These are phyloP conservation scores for Diophrys appendiculata DNA, from an alignment of 73 alveolate species.

Conservation along the genomic window DNA sequence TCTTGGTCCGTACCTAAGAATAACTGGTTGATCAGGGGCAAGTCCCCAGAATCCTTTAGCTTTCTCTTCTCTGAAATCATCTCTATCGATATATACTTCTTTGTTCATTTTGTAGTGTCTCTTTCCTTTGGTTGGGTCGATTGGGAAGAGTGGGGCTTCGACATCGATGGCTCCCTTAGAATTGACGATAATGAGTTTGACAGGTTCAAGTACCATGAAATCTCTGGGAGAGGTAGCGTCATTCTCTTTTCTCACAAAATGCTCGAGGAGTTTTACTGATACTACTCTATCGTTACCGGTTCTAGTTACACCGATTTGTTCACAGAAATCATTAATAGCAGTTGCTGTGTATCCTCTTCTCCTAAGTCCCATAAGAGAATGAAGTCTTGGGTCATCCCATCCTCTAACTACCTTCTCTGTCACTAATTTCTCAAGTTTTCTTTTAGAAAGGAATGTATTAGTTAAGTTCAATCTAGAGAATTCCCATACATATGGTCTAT, in stretches of 20 bases:
- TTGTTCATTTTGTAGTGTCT: slow-evolving; percentile 71
- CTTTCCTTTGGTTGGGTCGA: slow-evolving; percentile 84
- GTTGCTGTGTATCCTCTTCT: slow-evolving; percentile 98
- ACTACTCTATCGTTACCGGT: slow-evolving; percentile 95
- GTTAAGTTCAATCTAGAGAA: slow-evolving; percentile 96
- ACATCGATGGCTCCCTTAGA: slow-evolving; percentile 60
- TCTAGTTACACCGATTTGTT: slow-evolving; percentile 93
- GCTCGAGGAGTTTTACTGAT: slow-evolving; percentile 89
- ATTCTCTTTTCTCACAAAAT: slow-evolving; percentile 90
- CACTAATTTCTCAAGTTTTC: slow-evolving; percentile 92
- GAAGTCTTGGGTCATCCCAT: slow-evolving; percentile 99
- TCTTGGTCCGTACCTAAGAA: slow-evolving; percentile 88
- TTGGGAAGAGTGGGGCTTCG: slow-evolving; percentile 94
- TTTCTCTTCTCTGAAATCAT: slow-evolving; percentile 89
- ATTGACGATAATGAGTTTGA: slow-evolving; percentile 76
- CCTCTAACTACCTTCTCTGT: slow-evolving; percentile 82
- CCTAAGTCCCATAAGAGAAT: slow-evolving; percentile 94
- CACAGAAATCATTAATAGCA: slow-evolving; percentile 95
- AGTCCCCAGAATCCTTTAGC: slow-evolving; percentile 92
- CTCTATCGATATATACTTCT: slow-evolving; percentile 83
- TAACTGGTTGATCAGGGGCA: slow-evolving; percentile 92
- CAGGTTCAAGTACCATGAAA: slow-evolving; percentile 93
- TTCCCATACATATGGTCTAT: slow-evolving; percentile 98
- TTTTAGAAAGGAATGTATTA: slow-evolving; percentile 89
- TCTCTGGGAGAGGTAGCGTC: slow-evolving; percentile 96